A percentile compares a stretch with the other conserved stretches of the same genome.
These are phyloP conservation scores for Zalaria sp. DNA, from an alignment of 2,329 filamentous ascomycete genomes.

Conservation along the genomic window DNA sequence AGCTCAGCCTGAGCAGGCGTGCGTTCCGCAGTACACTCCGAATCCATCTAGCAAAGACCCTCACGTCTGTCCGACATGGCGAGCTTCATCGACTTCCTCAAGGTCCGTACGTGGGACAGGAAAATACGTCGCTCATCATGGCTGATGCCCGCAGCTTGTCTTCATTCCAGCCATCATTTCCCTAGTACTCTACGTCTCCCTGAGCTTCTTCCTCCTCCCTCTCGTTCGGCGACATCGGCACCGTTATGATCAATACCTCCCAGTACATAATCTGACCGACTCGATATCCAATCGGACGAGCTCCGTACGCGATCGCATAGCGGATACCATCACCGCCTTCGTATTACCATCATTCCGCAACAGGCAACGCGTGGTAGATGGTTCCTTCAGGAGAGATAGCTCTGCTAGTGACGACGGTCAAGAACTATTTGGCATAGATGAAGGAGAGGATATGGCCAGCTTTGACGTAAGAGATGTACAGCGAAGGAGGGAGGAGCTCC, in stretches of 20 bases:
- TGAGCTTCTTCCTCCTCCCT: conserved; percentile 52
- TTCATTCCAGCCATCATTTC: conserved; percentile 58
- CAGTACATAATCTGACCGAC: conserved; percentile 40
- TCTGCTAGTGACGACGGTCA: conserved; percentile 12
- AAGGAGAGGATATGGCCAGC: conserved; percentile 36
- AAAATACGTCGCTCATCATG: background rate
- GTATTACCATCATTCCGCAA: conserved; percentile 26
- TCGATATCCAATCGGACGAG: conserved; percentile 1
- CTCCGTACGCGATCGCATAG: conserved; percentile 28
- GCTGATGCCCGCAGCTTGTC: conserved; percentile 40
- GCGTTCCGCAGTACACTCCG: too few relatives aligned
- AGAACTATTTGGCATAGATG: conserved; percentile 50
- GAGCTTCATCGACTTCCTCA: background rate
- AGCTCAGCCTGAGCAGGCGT: too few relatives aligned
- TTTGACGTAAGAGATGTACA: conserved; percentile 23
- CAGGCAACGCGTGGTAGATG: conserved; percentile 25
- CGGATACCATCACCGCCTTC: conserved; percentile 26
- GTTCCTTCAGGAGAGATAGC: conserved; percentile 26
- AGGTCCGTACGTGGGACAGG: background rate
- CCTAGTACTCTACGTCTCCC: conserved; percentile 50
- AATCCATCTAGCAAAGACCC: too few relatives aligned
- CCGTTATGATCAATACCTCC: conserved; percentile 62
- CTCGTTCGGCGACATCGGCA: conserved; percentile 55
- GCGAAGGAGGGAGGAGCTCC: background rate
- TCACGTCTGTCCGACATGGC: background rate